Conservation (phyloP, 2,329 filamentous ascomycete species). For the Nemania serpens region DNA sequence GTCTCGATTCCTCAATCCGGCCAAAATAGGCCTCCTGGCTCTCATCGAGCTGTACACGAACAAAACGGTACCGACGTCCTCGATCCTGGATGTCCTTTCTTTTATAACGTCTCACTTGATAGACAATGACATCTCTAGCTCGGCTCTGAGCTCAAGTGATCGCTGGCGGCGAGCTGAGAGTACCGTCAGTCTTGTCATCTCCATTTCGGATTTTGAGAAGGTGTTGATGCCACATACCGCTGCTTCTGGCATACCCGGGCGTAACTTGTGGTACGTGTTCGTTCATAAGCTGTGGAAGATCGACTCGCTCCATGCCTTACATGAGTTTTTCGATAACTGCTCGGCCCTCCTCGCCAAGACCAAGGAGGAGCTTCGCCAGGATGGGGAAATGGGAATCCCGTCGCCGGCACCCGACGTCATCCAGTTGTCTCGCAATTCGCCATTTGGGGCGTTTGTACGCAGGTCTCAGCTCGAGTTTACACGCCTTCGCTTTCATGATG, state of each 20-base stretch:
- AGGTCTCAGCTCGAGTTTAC: constrained; percentile 79
- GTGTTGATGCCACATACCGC: constrained; percentile 59
- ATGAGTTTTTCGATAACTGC: constrained; percentile 72
- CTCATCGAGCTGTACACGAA: constrained; percentile 83
- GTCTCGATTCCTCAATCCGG: constrained; percentile 84
- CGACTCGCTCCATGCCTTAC: constrained; percentile 79
- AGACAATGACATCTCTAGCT: constrained; percentile 48
- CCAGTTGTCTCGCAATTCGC: constrained; percentile 72
- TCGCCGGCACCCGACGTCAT: constrained; percentile 57
- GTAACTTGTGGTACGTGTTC: constrained; percentile 86
- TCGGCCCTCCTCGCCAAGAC: constrained; percentile 63
- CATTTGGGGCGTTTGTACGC: constrained; percentile 80
- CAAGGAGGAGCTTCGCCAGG: constrained; percentile 62
- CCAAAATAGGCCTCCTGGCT: constrained; percentile 81
- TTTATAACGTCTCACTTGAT: constrained; percentile 77
- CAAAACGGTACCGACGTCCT: constrained; percentile 67
- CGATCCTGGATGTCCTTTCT: constrained; percentile 76
- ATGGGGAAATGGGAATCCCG: constrained; percentile 57
- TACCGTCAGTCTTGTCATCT: constrained; percentile 57
- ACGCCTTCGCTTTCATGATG: constrained; percentile 78
- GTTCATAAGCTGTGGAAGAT: constrained; percentile 82
- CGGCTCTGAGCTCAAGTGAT: constrained; percentile 37
- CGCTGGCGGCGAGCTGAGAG: constrained; percentile 56
- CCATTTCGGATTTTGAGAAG: constrained; percentile 63
- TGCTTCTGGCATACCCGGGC: constrained; percentile 67